These are phyloP conservation scores for Exophiala sideris DNA, from an alignment of 2,329 filamentous ascomycete genomes.

Conservation along the genomic window DNA sequence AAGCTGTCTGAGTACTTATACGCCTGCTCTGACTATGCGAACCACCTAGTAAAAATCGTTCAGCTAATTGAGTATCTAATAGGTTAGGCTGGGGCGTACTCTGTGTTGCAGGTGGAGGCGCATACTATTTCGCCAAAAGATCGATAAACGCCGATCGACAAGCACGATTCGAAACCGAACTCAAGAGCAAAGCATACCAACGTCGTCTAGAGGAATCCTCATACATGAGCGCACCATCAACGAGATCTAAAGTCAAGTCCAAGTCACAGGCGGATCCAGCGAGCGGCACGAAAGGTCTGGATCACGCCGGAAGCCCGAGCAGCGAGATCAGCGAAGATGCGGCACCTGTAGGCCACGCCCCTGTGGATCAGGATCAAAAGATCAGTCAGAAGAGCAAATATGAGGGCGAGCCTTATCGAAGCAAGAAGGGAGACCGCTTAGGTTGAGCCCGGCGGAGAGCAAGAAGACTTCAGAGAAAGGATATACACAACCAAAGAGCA, in stretches of 20 bases:
- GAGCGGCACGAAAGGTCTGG: constrained; percentile 38
- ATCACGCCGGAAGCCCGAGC: constrained; percentile 63
- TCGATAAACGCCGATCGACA: constrained; percentile 88
- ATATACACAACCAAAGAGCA: neutral
- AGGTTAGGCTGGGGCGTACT: constrained; percentile 92
- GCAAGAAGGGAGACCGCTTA: constrained; percentile 83
- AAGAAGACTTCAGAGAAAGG: neutral
- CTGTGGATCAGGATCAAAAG: constrained; percentile 64
- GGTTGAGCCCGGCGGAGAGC: constrained; percentile 40
- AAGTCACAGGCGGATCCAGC: constrained; percentile 24
- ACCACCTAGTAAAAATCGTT: neutral
- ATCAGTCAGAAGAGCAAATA: constrained; percentile 83
- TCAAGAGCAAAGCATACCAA: constrained; percentile 53
- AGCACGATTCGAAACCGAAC: constrained; percentile 66
- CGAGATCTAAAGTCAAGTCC: constrained; percentile 22
- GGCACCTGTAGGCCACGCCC: constrained; percentile 79
- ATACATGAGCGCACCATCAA: constrained; percentile 8
- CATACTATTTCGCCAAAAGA: constrained; percentile 94
- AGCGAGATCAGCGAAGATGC: constrained; percentile 73
- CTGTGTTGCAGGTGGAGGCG: constrained; percentile 80
- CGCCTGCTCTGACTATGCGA: neutral
- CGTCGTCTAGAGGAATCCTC: constrained; percentile 35
- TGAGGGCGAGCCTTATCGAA: constrained; percentile 74
- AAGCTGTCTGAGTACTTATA: neutral
- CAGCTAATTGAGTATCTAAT: neutral